Percentiles rank a stretch among this genome's conserved stretches.
phyloP scores from a whole-genome alignment of 2,329 filamentous ascomycete species.

The Nemania diffusa region DNA sequence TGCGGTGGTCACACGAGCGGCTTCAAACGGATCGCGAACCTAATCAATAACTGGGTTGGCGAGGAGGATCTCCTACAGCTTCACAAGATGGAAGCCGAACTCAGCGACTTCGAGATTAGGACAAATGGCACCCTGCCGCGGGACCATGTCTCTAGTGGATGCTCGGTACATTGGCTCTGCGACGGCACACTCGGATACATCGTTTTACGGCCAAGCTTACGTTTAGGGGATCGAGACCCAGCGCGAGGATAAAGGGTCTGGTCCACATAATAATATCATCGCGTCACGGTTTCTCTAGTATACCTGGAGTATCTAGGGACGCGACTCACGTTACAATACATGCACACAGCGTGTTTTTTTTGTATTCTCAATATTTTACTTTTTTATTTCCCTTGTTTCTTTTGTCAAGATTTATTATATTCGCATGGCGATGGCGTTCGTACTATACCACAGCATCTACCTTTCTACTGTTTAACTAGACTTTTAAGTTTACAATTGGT shows the following conservation, averaged over 20 bases:
- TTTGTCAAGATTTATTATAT: conserved; percentile 13
- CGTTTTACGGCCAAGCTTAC: conserved; percentile 40
- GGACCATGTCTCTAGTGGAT: conserved; percentile 39
- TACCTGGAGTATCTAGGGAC: conserved; percentile 5
- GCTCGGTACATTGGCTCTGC: conserved; percentile 43
- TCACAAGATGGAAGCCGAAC: conserved; percentile 69
- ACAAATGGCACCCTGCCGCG: conserved; percentile 24
- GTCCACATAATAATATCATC: conserved; percentile 5
- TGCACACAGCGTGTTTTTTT: conserved; percentile 6
- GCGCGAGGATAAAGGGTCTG: conserved; percentile 40
- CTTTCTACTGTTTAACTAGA: conserved; percentile 28
- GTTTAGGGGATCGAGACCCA: conserved; percentile 42
- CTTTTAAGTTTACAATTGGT: not conserved
- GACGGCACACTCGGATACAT: conserved; percentile 43
- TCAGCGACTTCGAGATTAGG: conserved; percentile 60
- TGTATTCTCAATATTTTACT: conserved; percentile 8
- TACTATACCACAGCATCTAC: conserved; percentile 36
- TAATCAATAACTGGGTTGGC: conserved; percentile 72
- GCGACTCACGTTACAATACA: conserved; percentile 27
- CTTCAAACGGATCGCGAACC: conserved; percentile 66
- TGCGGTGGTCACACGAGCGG: conserved; percentile 70
- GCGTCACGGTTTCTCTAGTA: conserved; percentile 14
- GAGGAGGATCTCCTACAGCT: conserved; percentile 62
- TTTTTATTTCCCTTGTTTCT: conserved; percentile 1
- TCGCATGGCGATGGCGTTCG: conserved; percentile 39